Conservation (phyloP, 176 grass and related monocot genomes). For the Oryza meyeriana region DNA sequence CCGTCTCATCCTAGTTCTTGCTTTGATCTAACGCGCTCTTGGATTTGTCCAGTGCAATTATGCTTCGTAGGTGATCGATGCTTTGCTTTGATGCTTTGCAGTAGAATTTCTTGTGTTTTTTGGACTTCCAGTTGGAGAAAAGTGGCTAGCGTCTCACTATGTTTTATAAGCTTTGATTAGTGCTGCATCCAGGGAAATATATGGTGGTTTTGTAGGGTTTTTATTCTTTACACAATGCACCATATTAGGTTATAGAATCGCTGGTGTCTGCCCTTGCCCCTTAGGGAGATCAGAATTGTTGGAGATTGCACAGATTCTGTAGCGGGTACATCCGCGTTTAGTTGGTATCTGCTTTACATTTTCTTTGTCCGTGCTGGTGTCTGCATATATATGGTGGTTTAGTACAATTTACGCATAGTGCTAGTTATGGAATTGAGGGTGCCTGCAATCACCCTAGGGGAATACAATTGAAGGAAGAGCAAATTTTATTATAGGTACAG, state of each 20-base stretch:
- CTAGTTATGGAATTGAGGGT: neutral
- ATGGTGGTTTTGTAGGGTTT: neutral
- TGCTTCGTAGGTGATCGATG: neutral
- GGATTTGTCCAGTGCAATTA: neutral
- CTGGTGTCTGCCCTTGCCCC: neutral
- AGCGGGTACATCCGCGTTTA: no score
- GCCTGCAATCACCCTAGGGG: neutral
- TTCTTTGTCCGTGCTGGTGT: neutral
- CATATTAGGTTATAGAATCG: neutral
- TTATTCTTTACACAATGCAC: neutral
- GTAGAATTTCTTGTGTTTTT: neutral
- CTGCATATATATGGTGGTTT: neutral
- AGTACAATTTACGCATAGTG: neutral
- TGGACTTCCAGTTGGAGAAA: neutral
- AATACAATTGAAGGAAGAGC: neutral
- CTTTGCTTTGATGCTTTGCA: neutral
- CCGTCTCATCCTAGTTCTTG: neutral
- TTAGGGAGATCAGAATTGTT: neutral
- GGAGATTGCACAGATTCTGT: neutral
- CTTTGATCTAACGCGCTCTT: neutral
- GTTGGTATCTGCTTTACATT: neutral
- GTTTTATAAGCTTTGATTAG: neutral
- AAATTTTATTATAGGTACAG: neutral
- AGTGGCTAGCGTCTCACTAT: constrained; percentile 3
- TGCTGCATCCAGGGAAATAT: neutral